A percentile compares a stretch with the other conserved stretches of the same genome.
These are phyloP conservation scores for Marchantia paleacea DNA, from an alignment of 225 moss, liverwort and hornwort genomes.

Conservation along the genomic window DNA sequence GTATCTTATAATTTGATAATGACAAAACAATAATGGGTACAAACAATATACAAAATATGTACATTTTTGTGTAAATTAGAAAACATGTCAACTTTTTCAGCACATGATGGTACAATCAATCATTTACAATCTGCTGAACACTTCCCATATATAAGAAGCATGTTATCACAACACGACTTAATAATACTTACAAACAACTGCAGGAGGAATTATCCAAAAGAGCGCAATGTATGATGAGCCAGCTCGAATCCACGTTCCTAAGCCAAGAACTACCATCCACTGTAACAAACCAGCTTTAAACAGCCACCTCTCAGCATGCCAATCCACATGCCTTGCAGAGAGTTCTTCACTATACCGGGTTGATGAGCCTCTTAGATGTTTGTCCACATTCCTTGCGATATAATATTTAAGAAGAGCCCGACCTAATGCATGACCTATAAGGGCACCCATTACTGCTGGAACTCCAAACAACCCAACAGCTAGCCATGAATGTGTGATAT, in stretches of 20 bases:
- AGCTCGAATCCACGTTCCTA: slow-evolving; percentile 67
- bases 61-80: not conserved
- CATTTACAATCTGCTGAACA: too few species aligned
- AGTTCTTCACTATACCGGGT: not conserved
- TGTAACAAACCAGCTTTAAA: slow-evolving; percentile 87
- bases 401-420: slow-evolving; percentile 57
- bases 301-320: slow-evolving; percentile 79
- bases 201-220: slow-evolving; percentile 46
- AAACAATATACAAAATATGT: too few species aligned
- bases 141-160: not conserved
- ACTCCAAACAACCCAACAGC: slow-evolving; percentile 69
- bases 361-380: too few species aligned
- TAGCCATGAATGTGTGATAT: slow-evolving; percentile 73
- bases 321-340: slow-evolving; percentile 36
- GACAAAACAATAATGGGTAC: too few species aligned
- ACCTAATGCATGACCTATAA: slow-evolving; percentile 73
- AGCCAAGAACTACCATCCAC: slow-evolving; percentile 71
- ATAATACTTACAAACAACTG: slow-evolving; percentile 37
- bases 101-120: too few species aligned
- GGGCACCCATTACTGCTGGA: slow-evolving; percentile 72
- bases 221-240: slow-evolving; percentile 68
- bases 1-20: too few species aligned
- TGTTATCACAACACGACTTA: not conserved
- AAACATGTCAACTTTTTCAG: not conserved
- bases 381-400: slow-evolving; percentile 35